phyloP scores from a whole-genome alignment of 164 flowering plant species.

The Protea cynaroides region DNA sequence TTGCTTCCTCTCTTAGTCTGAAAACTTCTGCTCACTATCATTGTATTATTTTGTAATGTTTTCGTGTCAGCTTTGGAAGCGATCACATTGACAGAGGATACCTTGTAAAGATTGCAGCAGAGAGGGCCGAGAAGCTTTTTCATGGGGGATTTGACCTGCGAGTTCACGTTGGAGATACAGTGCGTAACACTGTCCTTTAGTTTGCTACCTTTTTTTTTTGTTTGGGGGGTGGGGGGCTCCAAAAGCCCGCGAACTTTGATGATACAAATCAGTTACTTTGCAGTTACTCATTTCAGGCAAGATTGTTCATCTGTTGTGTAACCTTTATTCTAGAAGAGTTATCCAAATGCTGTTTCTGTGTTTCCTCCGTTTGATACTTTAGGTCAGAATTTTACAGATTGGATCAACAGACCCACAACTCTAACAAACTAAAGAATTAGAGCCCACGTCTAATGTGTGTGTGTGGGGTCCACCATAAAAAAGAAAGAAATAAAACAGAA shows the following conservation, averaged over 20 bases:
- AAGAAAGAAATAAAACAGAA: too few relatives aligned
- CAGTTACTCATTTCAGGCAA: not conserved
- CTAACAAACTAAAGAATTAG: too few relatives aligned
- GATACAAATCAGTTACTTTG: too few relatives aligned
- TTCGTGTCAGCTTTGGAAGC: constrained; percentile 22
- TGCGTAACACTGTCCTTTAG: constrained; percentile 5
- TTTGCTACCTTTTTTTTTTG: too few relatives aligned
- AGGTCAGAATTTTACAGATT: not conserved
- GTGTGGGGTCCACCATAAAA: too few relatives aligned
- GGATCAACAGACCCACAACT: not conserved
- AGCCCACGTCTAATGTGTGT: too few relatives aligned
- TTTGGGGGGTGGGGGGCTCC: too few relatives aligned
- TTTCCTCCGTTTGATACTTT: not conserved
- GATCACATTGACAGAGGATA: constrained; percentile 26
- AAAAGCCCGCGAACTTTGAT: too few relatives aligned
- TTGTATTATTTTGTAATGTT: not conserved
- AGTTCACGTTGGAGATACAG: constrained; percentile 30
- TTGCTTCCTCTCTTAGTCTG: not conserved
- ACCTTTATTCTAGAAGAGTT: not conserved
- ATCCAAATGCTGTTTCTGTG: not conserved
- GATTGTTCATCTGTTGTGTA: not conserved
- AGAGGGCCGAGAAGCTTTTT: constrained; percentile 19
- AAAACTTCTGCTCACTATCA: not conserved
- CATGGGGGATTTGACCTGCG: constrained; percentile 20
- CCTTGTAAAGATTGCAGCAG: constrained; percentile 27